Evolutionary conservation across 495 filamentous ascomycete genomes (phyloP), one percentile per base, ranked within the genome.

Genomic region (Talaromyces stipitatus): DNA sequence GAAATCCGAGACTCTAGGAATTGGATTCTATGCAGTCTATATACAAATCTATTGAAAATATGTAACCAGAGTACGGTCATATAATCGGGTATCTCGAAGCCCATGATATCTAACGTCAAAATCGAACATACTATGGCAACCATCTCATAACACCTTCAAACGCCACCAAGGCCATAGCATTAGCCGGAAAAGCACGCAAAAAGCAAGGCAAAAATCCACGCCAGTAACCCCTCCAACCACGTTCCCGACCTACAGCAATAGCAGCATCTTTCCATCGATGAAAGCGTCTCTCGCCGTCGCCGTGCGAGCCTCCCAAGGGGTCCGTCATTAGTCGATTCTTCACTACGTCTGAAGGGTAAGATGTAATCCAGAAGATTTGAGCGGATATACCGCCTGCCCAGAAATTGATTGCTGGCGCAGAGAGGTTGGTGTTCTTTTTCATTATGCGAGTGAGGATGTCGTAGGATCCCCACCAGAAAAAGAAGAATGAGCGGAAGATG

Each of bases 291-390:
- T 82, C 70, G 6, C 89, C 88, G 59, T 90, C 89, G 9, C 77
- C 76, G 16, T 90, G 69, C 10, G 78, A 78, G 0, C 85, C 83
- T 4, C 86, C 92, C 59, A 98, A 72, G 1, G 85, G 82, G 67
- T 97, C 94, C 18, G 91, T 95, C 94, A 98, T 97, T 52, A 98
- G 84, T n/a, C 91, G 83, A 71, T 97, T 92, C 76, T 98, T 98
- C 22, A 98, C 88, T 12, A 97, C 92, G 65, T 98, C 94, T 28
- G 85, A 87, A 11, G 94, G 94, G 66, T 98, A 98, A 43, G 85
- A 86, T 22, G 86, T 88, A 2, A 95, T 64, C 94, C 94, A 98
- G 73, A 96, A 98, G 33, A 95, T 71, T 75, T 97, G 92, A 1
- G 94, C 92, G 29, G 84, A 88, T 51, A 97, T 75, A 1, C 94